These are phyloP conservation scores for Boletus eberwhitei DNA, from an alignment of 768 basidiomycete species.

Conservation along the genomic window DNA sequence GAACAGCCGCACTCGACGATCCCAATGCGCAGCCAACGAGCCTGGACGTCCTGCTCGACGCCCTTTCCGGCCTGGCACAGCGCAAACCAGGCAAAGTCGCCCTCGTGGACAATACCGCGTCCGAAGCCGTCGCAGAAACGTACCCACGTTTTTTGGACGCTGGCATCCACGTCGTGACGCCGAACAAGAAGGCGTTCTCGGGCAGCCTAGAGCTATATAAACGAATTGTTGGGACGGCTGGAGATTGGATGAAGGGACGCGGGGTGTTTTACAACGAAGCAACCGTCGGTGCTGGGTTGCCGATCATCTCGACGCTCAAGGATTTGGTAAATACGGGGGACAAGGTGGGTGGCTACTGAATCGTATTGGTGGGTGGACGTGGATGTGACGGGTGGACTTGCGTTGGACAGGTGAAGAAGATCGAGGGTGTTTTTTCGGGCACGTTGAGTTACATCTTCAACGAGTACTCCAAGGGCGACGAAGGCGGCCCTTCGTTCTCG, in stretches of 20 bases:
- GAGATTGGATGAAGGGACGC: slow-evolving; percentile 21
- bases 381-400: neutral
- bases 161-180: slow-evolving; percentile 88
- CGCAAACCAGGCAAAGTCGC: slow-evolving; percentile 52
- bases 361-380: neutral
- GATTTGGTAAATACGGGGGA: slow-evolving; percentile 93
- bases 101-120: slow-evolving; percentile 89
- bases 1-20: slow-evolving; percentile 48
- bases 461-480: slow-evolving; percentile 74
- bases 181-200: slow-evolving; percentile 97
- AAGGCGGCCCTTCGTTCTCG: slow-evolving; percentile 76
- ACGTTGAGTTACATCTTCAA: slow-evolving; percentile 99
- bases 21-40: slow-evolving; percentile 34
- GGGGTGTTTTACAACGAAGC: slow-evolving; percentile 81
- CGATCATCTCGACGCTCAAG: slow-evolving; percentile 87
- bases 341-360: slow-evolving; percentile 47
- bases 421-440: slow-evolving; percentile 97
- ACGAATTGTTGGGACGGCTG: slow-evolving; percentile 52
- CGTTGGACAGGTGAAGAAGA: slow-evolving; percentile 63
- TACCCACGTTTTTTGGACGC: slow-evolving; percentile 79
- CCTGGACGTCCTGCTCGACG: slow-evolving; percentile 38
- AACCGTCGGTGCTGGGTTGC: slow-evolving; percentile 95
- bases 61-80: slow-evolving; percentile 45
- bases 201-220: slow-evolving; percentile 65
- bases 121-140: slow-evolving; percentile 70